Evolutionary conservation across 371 early-diverging fungal genomes (phyloP).

Genomic region (Mortierella sp.): DNA sequence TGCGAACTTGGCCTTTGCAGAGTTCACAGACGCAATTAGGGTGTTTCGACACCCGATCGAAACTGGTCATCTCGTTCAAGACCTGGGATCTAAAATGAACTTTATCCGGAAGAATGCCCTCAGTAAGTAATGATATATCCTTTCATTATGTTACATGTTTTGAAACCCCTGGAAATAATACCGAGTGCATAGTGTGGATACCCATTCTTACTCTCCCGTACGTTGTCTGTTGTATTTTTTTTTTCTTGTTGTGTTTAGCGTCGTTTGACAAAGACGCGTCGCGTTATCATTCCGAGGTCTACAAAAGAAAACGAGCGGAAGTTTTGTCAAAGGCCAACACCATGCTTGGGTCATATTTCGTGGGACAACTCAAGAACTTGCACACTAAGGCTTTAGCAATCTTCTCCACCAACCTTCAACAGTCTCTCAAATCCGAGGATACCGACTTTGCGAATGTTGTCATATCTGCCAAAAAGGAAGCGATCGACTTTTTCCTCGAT

Average conservation of each 20-base stretch:
- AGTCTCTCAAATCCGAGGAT: constrained; percentile 28
- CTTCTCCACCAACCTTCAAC: constrained; percentile 71
- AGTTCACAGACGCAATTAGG: constrained; percentile 71
- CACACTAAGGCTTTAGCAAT: constrained; percentile 73
- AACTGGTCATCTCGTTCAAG: constrained; percentile 78
- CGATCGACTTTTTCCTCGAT: constrained; percentile 34
- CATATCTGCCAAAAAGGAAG: constrained; percentile 24
- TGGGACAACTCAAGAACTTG: constrained; percentile 89
- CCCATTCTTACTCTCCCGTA: constrained; percentile 13
- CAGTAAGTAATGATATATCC: constrained; percentile 55
- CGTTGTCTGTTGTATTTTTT: neutral
- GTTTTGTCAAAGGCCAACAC: constrained; percentile 81
- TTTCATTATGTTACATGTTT: too few species aligned
- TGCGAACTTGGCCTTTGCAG: constrained; percentile 78
- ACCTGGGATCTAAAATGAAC: constrained; percentile 78
- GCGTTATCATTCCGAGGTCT: constrained; percentile 92
- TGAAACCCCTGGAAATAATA: too few species aligned
- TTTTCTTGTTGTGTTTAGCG: constrained; percentile 21
- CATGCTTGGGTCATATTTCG: constrained; percentile 80
- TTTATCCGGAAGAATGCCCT: constrained; percentile 71
- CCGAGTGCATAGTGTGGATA: too few species aligned
- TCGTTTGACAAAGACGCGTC: constrained; percentile 91
- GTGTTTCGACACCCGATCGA: constrained; percentile 78
- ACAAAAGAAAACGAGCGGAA: constrained; percentile 85
- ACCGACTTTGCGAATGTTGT: constrained; percentile 34